phyloP scores from a whole-genome alignment of 106 monocot genomes.

The Triglochin maritima region DNA sequence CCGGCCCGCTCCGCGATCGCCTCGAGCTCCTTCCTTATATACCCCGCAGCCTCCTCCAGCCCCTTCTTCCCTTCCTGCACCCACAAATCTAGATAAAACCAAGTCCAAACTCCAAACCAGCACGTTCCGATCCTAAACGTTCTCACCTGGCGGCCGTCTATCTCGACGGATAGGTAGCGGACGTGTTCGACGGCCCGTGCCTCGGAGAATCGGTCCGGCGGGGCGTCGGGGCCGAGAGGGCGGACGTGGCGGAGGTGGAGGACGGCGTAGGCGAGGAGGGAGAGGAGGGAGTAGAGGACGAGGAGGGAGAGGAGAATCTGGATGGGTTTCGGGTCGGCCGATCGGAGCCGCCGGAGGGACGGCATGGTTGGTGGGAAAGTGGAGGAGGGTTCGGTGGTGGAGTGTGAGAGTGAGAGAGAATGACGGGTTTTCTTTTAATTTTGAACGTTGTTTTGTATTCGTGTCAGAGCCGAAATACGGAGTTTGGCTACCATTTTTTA shows the following conservation, averaged over 20 bases:
- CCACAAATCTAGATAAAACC: background rate
- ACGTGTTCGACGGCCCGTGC: constrained; percentile 72
- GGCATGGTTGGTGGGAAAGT: too few species aligned
- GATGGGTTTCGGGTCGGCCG: constrained; percentile 33
- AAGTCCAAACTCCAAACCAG: background rate
- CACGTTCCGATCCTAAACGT: background rate
- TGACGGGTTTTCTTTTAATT: too few species aligned
- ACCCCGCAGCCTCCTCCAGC: constrained; percentile 71
- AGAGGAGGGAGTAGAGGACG: constrained; percentile 40
- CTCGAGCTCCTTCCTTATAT: constrained; percentile 64
- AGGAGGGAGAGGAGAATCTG: constrained; percentile 44
- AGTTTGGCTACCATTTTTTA: too few species aligned
- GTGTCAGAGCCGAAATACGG: too few species aligned
- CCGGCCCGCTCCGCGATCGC: constrained; percentile 52
- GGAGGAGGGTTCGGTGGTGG: too few species aligned
- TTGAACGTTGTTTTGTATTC: too few species aligned
- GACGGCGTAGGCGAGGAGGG: constrained; percentile 41
- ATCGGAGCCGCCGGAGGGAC: too few species aligned
- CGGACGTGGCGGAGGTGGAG: constrained; percentile 55
- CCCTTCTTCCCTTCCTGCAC: constrained; percentile 72
- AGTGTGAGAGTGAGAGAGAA: too few species aligned
- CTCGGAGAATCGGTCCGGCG: constrained; percentile 65
- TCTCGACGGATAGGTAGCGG: constrained; percentile 76
- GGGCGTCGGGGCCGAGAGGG: constrained; percentile 62
- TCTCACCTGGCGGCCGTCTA: constrained; percentile 66